These are phyloP conservation scores for Blastobotrys mokoenaii DNA, from an alignment of 805 yeast species.

Conservation along the genomic window DNA sequence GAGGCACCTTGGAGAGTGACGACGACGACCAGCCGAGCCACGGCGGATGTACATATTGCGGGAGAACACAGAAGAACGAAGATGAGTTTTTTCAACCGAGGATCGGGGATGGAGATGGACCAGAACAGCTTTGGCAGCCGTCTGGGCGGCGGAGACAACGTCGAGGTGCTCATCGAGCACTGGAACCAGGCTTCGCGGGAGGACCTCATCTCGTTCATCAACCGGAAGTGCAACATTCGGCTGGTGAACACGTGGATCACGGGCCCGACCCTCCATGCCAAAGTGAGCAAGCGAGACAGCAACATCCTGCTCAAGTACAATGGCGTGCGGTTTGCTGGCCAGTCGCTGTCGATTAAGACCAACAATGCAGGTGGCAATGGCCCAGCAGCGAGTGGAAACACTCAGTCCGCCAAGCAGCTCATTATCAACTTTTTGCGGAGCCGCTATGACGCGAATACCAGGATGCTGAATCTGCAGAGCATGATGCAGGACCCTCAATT, in stretches of 20 bases:
- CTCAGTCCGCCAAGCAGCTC: constrained; percentile 46
- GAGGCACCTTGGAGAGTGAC: no score
- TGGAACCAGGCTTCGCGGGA: constrained; percentile 75
- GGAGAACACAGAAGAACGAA: no score
- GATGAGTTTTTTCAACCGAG: no score
- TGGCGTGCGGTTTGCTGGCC: constrained; percentile 81
- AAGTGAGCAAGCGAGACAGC: constrained; percentile 52
- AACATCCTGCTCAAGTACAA: constrained; percentile 49
- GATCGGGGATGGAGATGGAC: no score
- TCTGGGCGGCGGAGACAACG: constrained; percentile 10
- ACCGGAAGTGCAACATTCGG: constrained; percentile 53
- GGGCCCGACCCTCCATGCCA: constrained; percentile 51
- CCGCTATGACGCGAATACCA: constrained; percentile 57
- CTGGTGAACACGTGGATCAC: constrained; percentile 47
- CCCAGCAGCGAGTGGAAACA: constrained; percentile 2
- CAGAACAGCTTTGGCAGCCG: constrained; percentile 5
- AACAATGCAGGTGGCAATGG: constrained; percentile 9
- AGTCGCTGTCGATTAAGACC: constrained; percentile 38
- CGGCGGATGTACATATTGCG: no score
- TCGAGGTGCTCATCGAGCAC: constrained; percentile 56
- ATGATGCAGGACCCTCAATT: constrained; percentile 60
- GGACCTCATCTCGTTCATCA: constrained; percentile 61
- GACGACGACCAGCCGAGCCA: no score
- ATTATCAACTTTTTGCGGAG: constrained; percentile 51
- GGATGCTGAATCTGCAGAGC: constrained; percentile 60